phyloP scores from a whole-genome alignment of 1,139 yeast genomes.

The Sugiyamaella paludigena region DNA sequence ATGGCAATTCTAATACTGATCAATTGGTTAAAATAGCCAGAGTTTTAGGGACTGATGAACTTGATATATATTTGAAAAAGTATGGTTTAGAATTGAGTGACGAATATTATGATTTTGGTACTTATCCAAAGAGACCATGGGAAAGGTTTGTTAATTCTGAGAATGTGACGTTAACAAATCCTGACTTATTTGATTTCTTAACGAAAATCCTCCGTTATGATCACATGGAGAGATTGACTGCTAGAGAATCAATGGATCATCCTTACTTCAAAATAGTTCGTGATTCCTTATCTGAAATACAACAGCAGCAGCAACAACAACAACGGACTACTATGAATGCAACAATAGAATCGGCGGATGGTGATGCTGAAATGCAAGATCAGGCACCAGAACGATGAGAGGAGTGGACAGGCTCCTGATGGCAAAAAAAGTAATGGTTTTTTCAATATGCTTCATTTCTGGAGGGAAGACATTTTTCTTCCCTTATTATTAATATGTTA shows the following conservation, averaged over 20 bases:
- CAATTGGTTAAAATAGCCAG: constrained; percentile 89
- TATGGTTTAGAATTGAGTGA: constrained; percentile 70
- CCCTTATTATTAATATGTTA: neutral
- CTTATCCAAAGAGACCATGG: constrained; percentile 81
- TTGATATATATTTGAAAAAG: constrained; percentile 64
- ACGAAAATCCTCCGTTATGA: constrained; percentile 79
- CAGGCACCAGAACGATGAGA: too few relatives aligned
- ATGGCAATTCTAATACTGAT: constrained; percentile 91
- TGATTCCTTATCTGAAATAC: constrained; percentile 1
- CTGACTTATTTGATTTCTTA: constrained; percentile 71
- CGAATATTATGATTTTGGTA: constrained; percentile 76
- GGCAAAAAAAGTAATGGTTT: too few relatives aligned
- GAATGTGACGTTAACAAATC: constrained; percentile 63
- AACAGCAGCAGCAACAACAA: neutral
- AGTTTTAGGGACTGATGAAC: constrained; percentile 81
- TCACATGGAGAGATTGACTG: constrained; percentile 84
- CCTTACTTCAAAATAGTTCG: constrained; percentile 51
- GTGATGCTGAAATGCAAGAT: constrained; percentile 9
- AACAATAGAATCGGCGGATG: constrained; percentile 1
- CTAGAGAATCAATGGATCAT: constrained; percentile 88
- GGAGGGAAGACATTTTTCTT: too few relatives aligned
- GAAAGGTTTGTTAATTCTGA: constrained; percentile 66
- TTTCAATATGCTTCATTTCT: too few relatives aligned
- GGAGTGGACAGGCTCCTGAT: too few relatives aligned
- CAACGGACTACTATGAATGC: neutral